Conservation (phyloP, 345 rosid genomes). For the Excoecaria agallocha region DNA sequence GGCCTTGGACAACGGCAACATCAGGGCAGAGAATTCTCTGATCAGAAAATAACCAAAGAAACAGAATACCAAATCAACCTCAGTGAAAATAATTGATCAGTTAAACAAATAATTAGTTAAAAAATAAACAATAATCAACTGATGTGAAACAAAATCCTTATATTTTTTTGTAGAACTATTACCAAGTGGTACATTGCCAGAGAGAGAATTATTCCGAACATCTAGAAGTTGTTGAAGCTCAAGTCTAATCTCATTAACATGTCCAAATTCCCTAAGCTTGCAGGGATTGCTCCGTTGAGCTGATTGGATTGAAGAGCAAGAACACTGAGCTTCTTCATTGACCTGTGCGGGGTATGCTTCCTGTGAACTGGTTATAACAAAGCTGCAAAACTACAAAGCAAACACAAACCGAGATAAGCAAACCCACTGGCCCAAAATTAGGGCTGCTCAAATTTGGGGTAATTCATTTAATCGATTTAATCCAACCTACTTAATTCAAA, state of each 20-base stretch:
- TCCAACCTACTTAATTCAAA: no score
- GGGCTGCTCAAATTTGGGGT: no score
- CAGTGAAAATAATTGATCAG: not conserved
- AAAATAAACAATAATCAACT: not conserved
- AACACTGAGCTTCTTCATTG: constrained; percentile 60
- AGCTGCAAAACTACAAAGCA: constrained; percentile 70
- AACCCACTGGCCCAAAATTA: not conserved
- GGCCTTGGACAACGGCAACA: constrained; percentile 82
- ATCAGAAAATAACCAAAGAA: constrained; percentile 1
- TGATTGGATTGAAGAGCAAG: constrained; percentile 79
- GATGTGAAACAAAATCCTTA: not conserved
- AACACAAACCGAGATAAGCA: constrained; percentile 3
- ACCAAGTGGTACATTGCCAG: constrained; percentile 88
- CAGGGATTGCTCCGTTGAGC: constrained; percentile 91
- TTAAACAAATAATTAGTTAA: not conserved
- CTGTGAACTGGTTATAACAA: constrained; percentile 76
- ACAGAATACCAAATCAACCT: not conserved
- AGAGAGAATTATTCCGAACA: constrained; percentile 76
- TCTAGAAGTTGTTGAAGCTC: constrained; percentile 80
- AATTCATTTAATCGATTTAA: no score
- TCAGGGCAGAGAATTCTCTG: constrained; percentile 51
- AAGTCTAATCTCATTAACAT: constrained; percentile 71
- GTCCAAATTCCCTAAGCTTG: constrained; percentile 72
- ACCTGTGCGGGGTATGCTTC: constrained; percentile 79
- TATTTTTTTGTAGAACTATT: constrained; percentile 5